These are phyloP conservation scores for Alternaria viburni DNA, from an alignment of 2,329 filamentous ascomycete species.

Conservation along the genomic window DNA sequence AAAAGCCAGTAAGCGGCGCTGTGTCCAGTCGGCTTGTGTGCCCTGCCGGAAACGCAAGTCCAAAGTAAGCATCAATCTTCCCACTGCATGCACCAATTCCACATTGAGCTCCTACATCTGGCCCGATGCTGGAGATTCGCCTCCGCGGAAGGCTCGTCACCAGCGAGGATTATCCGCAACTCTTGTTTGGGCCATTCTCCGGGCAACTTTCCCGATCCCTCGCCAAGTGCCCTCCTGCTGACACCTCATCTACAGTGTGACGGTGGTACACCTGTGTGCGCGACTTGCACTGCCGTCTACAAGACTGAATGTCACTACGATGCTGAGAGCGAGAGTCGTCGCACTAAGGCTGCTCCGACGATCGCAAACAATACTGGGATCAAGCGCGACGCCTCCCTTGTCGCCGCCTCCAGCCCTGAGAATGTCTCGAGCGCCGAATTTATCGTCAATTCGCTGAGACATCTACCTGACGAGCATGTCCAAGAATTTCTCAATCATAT, in stretches of 20 bases:
- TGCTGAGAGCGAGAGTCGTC: constrained; percentile 55
- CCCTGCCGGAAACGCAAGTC: constrained; percentile 60
- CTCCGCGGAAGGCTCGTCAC: constrained; percentile 27
- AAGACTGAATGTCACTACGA: constrained; percentile 59
- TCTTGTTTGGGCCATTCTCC: neutral
- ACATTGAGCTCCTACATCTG: neutral
- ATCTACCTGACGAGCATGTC: constrained; percentile 54
- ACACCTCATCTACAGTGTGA: constrained; percentile 53
- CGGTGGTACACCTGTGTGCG: constrained; percentile 56
- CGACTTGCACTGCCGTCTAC: constrained; percentile 60
- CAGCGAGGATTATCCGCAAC: neutral
- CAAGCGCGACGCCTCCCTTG: constrained; percentile 39
- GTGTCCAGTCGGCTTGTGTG: constrained; percentile 53
- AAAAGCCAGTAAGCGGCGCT: constrained; percentile 43
- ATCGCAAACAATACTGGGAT: constrained; percentile 21
- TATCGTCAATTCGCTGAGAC: constrained; percentile 53
- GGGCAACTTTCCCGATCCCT: neutral
- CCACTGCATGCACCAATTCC: neutral
- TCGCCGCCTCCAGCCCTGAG: constrained; percentile 14
- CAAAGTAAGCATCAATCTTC: constrained; percentile 47
- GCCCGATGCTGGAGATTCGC: constrained; percentile 14
- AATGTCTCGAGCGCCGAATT: constrained; percentile 37
- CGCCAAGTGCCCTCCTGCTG: constrained; percentile 11
- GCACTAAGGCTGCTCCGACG: constrained; percentile 47
- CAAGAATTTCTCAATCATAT: constrained; percentile 53